These are phyloP conservation scores for Schwanniomyces vanrijiae DNA, from an alignment of 805 yeast species.

Conservation along the genomic window DNA sequence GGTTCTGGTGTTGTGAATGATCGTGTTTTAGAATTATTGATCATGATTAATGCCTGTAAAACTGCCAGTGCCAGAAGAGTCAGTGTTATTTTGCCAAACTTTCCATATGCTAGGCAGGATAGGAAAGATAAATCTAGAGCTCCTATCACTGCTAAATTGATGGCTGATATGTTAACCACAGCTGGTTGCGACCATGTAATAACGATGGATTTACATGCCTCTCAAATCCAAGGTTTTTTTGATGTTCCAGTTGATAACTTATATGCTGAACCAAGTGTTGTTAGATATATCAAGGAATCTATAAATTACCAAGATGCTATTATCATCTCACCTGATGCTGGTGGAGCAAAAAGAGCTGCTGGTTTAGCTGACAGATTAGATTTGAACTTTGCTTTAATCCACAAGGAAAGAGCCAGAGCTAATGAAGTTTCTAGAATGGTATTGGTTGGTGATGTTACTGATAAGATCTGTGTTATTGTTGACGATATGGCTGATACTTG, in stretches of 20 bases:
- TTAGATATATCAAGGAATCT: conserved; percentile 73
- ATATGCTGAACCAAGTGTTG: conserved; percentile 90
- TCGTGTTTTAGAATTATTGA: conserved; percentile 79
- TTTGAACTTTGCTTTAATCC: conserved; percentile 90
- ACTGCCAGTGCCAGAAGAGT: conserved; percentile 94
- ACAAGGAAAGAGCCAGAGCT: conserved; percentile 93
- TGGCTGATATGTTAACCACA: conserved; percentile 87
- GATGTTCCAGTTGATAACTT: conserved; percentile 93
- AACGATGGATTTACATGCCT: conserved; percentile 96
- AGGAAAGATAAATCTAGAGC: conserved; percentile 95
- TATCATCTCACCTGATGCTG: conserved; percentile 96
- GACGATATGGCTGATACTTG: conserved; percentile 99
- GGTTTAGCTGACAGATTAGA: conserved; percentile 90
- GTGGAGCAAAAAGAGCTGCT: conserved; percentile 98
- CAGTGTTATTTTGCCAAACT: conserved; percentile 92
- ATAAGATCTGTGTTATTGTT: conserved; percentile 79
- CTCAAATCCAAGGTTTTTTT: conserved; percentile 97
- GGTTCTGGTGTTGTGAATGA: conserved; percentile 85
- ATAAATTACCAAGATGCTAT: conserved; percentile 59
- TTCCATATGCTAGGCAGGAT: conserved; percentile 97
- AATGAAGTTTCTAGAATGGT: conserved; percentile 96
- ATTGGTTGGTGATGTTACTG: conserved; percentile 88
- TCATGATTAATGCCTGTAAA: conserved; percentile 91
- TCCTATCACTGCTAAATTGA: conserved; percentile 91
- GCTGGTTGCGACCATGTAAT: conserved; percentile 96